phyloP scores from a whole-genome alignment of 1,284 basidiomycete species.

The Caloboletus firmus region DNA sequence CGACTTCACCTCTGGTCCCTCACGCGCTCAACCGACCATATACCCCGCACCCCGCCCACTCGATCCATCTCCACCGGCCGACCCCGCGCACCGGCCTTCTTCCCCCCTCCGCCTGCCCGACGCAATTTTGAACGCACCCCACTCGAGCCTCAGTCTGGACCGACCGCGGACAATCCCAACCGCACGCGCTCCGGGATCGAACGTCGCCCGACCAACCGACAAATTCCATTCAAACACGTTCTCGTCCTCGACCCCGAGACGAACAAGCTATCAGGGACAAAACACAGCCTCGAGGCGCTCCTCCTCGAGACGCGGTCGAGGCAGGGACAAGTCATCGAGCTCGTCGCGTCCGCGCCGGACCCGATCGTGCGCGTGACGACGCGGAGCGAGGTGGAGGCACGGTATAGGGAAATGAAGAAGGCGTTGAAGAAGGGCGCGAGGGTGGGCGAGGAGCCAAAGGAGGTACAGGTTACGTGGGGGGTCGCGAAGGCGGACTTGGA shows the following conservation, averaged over 20 bases:
- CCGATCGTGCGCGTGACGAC: conserved; percentile 56
- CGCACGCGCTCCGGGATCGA: background rate
- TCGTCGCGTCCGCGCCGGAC: conserved; percentile 45
- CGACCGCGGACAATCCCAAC: background rate
- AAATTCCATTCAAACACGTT: conserved; percentile 44
- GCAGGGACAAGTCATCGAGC: conserved; percentile 46
- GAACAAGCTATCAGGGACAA: conserved; percentile 40
- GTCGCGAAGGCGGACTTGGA: conserved; percentile 58
- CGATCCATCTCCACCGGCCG: conserved; percentile 4
- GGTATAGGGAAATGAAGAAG: conserved; percentile 38
- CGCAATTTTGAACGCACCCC: conserved; percentile 4
- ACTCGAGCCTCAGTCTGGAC: background rate
- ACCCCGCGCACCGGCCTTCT: background rate
- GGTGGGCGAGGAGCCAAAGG: conserved; percentile 52
- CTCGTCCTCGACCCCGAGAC: conserved; percentile 51
- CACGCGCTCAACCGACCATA: background rate
- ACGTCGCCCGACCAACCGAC: conserved; percentile 30
- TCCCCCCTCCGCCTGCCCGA: conserved; percentile 11
- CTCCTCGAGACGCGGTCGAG: conserved; percentile 36
- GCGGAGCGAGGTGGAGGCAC: conserved; percentile 37
- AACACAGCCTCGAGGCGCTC: conserved; percentile 41
- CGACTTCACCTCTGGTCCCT: background rate
- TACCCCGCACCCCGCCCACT: background rate
- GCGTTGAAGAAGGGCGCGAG: conserved; percentile 36
- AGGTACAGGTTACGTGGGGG: conserved; percentile 74